These are phyloP conservation scores for Citrullus amarus DNA, from an alignment of 306 rosid genomes.

Conservation along the genomic window DNA sequence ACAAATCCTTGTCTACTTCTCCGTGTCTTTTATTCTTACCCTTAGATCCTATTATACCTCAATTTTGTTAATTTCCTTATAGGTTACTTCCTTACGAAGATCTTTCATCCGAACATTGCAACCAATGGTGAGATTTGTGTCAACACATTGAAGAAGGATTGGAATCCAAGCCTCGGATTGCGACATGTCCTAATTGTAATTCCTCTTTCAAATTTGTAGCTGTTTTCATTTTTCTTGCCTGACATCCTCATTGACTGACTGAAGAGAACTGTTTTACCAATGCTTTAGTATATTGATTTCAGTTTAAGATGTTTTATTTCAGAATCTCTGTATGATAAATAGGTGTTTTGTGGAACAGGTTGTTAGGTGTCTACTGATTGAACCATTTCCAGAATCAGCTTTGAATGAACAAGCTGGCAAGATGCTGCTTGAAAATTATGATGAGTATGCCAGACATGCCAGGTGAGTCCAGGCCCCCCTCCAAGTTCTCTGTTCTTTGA, in stretches of 20 bases:
- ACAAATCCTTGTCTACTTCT: background rate
- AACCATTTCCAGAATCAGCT: slow-evolving; percentile 97
- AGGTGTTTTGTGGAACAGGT: slow-evolving; percentile 38
- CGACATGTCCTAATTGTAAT: slow-evolving; percentile 87
- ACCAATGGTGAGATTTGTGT: slow-evolving; percentile 92
- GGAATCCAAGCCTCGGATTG: slow-evolving; percentile 94
- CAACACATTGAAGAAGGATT: slow-evolving; percentile 88
- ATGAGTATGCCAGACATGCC: slow-evolving; percentile 96
- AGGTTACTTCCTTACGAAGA: slow-evolving; percentile 89
- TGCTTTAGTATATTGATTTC: background rate
- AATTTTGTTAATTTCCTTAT: background rate
- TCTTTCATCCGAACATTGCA: slow-evolving; percentile 92
- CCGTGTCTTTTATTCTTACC: background rate
- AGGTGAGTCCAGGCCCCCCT: slow-evolving; percentile 37
- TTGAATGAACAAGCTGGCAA: slow-evolving; percentile 96
- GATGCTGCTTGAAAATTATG: slow-evolving; percentile 83
- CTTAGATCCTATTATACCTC: background rate
- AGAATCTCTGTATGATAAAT: background rate
- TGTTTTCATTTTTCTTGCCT: background rate
- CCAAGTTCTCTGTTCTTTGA: background rate
- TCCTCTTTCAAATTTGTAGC: background rate
- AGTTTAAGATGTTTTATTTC: background rate
- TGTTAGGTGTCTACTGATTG: slow-evolving; percentile 96
- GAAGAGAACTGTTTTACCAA: background rate
- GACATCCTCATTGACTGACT: background rate